phyloP scores from a whole-genome alignment of 2,329 filamentous ascomycete species.

The Stachybotrys echinatus region DNA sequence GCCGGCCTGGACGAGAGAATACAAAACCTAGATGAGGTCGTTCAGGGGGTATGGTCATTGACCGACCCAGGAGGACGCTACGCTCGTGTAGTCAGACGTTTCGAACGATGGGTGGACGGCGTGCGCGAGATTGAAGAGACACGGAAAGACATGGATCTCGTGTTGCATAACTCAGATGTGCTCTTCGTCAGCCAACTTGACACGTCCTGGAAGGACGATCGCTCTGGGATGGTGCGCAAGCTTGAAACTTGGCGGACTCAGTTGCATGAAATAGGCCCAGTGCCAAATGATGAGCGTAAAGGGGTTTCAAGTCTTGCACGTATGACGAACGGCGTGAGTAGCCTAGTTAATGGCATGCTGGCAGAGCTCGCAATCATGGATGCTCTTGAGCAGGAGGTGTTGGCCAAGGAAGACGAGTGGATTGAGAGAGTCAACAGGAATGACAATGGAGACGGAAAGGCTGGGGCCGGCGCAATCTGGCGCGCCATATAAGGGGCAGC shows the following conservation, averaged over 20 bases:
- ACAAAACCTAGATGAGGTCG: constrained; percentile 50
- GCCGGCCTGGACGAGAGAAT: constrained; percentile 49
- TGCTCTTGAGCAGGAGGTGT: constrained; percentile 52
- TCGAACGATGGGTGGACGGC: constrained; percentile 53
- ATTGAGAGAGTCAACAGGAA: constrained; percentile 47
- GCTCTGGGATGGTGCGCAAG: constrained; percentile 43
- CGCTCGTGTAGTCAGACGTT: constrained; percentile 46
- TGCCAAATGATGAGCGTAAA: constrained; percentile 4
- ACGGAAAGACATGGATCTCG: constrained; percentile 29
- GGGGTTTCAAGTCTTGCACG: constrained; percentile 33
- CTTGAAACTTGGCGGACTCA: constrained; percentile 50
- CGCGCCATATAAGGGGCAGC: constrained; percentile 32
- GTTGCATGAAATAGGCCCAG: constrained; percentile 38
- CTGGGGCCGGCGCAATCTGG: constrained; percentile 43
- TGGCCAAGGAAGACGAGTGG: constrained; percentile 53
- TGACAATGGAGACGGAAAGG: constrained; percentile 28
- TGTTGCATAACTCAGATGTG: constrained; percentile 27
- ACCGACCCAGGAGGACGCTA: constrained; percentile 53
- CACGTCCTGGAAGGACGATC: constrained; percentile 53
- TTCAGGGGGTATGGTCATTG: constrained; percentile 53
- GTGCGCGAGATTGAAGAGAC: constrained; percentile 42
- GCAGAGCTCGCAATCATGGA: constrained; percentile 59
- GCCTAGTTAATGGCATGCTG: constrained; percentile 53
- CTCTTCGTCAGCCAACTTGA: constrained; percentile 53
- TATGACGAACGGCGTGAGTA: constrained; percentile 41